Evolutionary conservation across 176 grass and related monocot species (phyloP).

Genomic region (Saccharum officinarum): DNA sequence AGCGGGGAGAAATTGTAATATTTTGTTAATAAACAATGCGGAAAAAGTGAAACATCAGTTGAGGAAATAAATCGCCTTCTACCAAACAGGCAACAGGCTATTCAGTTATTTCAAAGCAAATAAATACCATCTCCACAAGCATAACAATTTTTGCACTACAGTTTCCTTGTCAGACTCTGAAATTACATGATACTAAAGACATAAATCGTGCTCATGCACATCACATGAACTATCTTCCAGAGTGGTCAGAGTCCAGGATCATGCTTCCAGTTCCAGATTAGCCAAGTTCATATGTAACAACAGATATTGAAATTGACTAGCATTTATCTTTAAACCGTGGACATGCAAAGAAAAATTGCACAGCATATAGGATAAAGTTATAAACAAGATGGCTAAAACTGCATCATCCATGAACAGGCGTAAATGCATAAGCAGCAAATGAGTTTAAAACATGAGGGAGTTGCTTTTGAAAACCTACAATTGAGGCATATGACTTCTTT

Average conservation of each 20-base stretch:
- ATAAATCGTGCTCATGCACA: not conserved
- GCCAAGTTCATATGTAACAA: not conserved
- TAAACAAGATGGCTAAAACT: not conserved
- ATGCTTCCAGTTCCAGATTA: not conserved
- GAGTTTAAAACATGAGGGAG: not conserved
- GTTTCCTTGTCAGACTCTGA: not conserved
- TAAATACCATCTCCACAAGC: not conserved
- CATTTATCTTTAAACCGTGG: not conserved
- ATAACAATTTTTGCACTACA: not conserved
- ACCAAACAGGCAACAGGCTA: not conserved
- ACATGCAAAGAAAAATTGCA: not conserved
- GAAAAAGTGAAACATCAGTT: not conserved
- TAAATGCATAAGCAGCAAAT: constrained; percentile 8
- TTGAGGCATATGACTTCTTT: constrained; percentile 89
- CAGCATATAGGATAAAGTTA: not conserved
- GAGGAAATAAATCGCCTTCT: not conserved
- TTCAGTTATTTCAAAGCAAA: not conserved
- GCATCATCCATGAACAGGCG: not conserved
- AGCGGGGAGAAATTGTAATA: constrained; percentile 19
- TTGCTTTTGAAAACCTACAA: constrained; percentile 58
- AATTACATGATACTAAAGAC: not conserved
- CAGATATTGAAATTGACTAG: not conserved
- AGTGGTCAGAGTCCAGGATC: not conserved
- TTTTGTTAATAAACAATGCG: constrained; percentile 14
- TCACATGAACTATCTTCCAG: not conserved